Evolutionary conservation across 2,329 filamentous ascomycete genomes (phyloP), one percentile per base, ranked within the genome.

Genomic region (Penicillium sp.): DNA sequence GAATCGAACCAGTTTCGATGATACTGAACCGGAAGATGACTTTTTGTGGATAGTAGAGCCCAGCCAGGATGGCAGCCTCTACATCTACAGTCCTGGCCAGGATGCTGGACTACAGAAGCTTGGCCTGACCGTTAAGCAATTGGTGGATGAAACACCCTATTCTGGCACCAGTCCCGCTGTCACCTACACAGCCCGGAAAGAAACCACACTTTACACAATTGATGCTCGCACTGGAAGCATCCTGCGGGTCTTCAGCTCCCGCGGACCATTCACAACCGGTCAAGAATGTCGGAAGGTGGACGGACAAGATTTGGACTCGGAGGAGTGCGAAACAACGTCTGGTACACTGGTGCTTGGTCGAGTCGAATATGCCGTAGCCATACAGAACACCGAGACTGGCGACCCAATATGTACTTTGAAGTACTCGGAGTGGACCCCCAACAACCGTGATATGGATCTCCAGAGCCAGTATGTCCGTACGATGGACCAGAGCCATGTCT

Each of bases 1-100:
- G 59, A 89, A 90, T 70, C 80, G 78, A 51, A 87, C 88, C 26
- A 80, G 52, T 68, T 84, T 68, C 81, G 82, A 72, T 63, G 78
- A 81, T 43, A 74, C 85, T 23, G 68, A 71, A 29, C 76, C 81
- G 31, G 85, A 94, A 61, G 90, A 95, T 65, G 88, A 95, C 65
- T 94, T 91, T 65, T 79, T 96, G 43, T 99, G 94, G 90, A 92
- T 95, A 50, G 89, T 99, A 49, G 94, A 97, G 72, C 94, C 94
- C 13, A 93, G 83, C 60, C 85, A 87, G 60, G 88, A 96, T 70
- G 94, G 94, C 4, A 86, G 84, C 63, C 81, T 99, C 38, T 97
- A 94, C 67, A 83, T 95, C 47, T 94, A 94, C 79, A 84, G 86
- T 23, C 90, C 91, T 1, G 85, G 84, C 12, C 74, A 73, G 1